Conservation (phyloP, 495 filamentous ascomycete genomes). For the Astrocystis sublimbata region DNA sequence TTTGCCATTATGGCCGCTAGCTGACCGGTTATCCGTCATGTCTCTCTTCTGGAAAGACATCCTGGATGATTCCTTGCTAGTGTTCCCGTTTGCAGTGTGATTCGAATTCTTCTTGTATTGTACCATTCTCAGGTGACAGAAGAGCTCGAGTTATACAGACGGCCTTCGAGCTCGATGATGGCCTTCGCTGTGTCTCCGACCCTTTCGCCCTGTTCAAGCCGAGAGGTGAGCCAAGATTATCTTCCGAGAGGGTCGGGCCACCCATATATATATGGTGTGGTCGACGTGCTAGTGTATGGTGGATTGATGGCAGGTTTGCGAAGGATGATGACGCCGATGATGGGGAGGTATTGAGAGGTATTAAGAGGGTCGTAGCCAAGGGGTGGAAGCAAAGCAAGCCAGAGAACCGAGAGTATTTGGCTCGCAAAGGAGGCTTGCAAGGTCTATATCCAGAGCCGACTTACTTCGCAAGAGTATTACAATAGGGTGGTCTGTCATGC, state of each 20-base stretch:
- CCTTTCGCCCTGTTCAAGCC: slow-evolving; percentile 59
- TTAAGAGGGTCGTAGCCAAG: slow-evolving; percentile 28
- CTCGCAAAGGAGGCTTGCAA: slow-evolving; percentile 25
- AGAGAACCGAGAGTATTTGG: slow-evolving; percentile 4
- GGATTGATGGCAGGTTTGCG: slow-evolving; percentile 16
- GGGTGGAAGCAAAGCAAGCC: slow-evolving; percentile 32
- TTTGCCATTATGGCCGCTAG: slow-evolving; percentile 45
- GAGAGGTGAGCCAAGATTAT: slow-evolving; percentile 26
- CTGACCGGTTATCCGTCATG: slow-evolving; percentile 52
- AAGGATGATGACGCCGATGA: slow-evolving; percentile 30
- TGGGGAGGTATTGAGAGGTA: too few relatives aligned
- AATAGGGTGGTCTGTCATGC: slow-evolving; percentile 24
- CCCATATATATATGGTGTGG: slow-evolving; percentile 17
- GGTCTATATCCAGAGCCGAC: slow-evolving; percentile 20
- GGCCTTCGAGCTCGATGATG: slow-evolving; percentile 73
- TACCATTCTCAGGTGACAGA: slow-evolving; percentile 82
- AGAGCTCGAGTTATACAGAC: slow-evolving; percentile 63
- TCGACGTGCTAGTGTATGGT: slow-evolving; percentile 20
- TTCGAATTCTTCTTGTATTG: slow-evolving; percentile 56
- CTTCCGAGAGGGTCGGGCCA: slow-evolving; percentile 6
- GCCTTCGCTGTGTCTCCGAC: slow-evolving; percentile 67
- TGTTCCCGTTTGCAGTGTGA: slow-evolving; percentile 45
- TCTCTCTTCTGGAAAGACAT: slow-evolving; percentile 84
- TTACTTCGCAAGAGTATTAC: slow-evolving; percentile 27
- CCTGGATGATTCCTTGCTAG: slow-evolving; percentile 50